Percentiles rank a stretch among this genome's conserved stretches.
phyloP scores from a whole-genome alignment of 106 monocot species.

The Amphibolis antarctica region DNA sequence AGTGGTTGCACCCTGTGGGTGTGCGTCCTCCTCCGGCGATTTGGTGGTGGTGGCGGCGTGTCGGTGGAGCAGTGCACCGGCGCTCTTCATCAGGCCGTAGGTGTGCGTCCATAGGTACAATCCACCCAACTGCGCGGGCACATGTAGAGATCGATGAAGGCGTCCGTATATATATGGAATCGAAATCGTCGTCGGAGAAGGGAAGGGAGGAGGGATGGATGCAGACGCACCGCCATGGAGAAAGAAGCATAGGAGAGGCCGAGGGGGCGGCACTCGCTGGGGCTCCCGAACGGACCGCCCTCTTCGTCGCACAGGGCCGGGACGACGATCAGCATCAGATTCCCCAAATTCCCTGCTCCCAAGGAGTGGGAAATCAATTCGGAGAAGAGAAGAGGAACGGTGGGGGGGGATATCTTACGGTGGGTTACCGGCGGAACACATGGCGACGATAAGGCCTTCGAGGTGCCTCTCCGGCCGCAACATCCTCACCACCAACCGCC shows the following conservation, averaged over 20 bases:
- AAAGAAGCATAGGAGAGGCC: conserved; percentile 59
- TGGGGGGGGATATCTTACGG: too few species aligned
- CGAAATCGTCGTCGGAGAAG: too few species aligned
- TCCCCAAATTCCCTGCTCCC: conserved; percentile 60
- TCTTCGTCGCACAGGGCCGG: conserved; percentile 34
- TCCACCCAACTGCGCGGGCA: conserved; percentile 50
- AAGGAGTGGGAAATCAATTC: background rate
- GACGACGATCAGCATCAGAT: conserved; percentile 39
- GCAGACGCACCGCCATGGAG: conserved; percentile 71
- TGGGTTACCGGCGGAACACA: conserved; percentile 53
- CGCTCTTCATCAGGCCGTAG: conserved; percentile 44
- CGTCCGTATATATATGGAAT: too few species aligned
- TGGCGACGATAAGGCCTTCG: conserved; percentile 49
- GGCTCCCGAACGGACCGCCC: conserved; percentile 48
- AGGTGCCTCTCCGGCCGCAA: conserved; percentile 39
- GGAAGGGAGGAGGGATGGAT: too few species aligned
- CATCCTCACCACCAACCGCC: conserved; percentile 64
- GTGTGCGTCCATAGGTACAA: conserved; percentile 71
- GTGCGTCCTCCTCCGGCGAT: background rate
- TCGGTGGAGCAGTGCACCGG: conserved; percentile 3
- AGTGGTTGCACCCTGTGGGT: too few species aligned
- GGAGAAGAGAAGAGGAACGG: too few species aligned
- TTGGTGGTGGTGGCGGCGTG: too few species aligned
- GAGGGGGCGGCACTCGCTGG: conserved; percentile 17
- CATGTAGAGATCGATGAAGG: too few species aligned